Conservation (phyloP, 345 rosid species). For the Euphorbia pulcherrima region DNA sequence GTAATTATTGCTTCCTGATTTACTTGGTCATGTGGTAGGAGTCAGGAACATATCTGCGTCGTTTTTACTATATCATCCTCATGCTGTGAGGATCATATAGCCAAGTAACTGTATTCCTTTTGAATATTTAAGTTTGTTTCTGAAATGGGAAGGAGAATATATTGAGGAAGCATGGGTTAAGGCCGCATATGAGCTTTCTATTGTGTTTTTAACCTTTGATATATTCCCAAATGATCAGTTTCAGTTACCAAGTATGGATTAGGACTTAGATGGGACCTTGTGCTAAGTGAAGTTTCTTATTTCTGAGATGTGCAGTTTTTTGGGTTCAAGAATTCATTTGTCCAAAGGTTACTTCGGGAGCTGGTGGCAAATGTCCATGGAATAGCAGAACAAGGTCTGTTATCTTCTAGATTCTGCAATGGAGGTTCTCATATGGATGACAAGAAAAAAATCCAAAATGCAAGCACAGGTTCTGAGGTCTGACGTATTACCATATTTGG, state of each 20-base stretch:
- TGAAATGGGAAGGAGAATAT: background rate
- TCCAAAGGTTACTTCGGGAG: slow-evolving; percentile 84
- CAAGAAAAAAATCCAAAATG: slow-evolving; percentile 24
- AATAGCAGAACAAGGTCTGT: slow-evolving; percentile 35
- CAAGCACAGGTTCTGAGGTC: slow-evolving; percentile 35
- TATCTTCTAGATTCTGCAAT: slow-evolving; percentile 40
- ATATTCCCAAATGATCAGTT: background rate
- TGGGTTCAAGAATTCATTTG: slow-evolving; percentile 74
- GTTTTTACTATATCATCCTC: background rate
- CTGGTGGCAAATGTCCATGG: slow-evolving; percentile 59
- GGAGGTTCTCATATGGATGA: slow-evolving; percentile 30
- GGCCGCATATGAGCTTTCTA: background rate
- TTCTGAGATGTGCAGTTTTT: slow-evolving; percentile 57
- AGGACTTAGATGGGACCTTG: background rate
- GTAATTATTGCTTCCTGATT: background rate
- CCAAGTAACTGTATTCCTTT: background rate
- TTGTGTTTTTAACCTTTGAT: background rate
- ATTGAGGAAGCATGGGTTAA: background rate
- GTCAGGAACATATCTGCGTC: background rate
- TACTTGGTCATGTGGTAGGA: slow-evolving; percentile 2
- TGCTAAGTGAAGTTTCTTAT: slow-evolving; percentile 18
- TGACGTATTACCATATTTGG: slow-evolving; percentile 38
- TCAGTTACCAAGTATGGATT: background rate
- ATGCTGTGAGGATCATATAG: background rate
- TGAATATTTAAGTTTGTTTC: background rate